Percentiles rank a stretch among this genome's conserved stretches.
phyloP scores from a whole-genome alignment of 2,329 filamentous ascomycete genomes.

The Fusarium dimerum region DNA sequence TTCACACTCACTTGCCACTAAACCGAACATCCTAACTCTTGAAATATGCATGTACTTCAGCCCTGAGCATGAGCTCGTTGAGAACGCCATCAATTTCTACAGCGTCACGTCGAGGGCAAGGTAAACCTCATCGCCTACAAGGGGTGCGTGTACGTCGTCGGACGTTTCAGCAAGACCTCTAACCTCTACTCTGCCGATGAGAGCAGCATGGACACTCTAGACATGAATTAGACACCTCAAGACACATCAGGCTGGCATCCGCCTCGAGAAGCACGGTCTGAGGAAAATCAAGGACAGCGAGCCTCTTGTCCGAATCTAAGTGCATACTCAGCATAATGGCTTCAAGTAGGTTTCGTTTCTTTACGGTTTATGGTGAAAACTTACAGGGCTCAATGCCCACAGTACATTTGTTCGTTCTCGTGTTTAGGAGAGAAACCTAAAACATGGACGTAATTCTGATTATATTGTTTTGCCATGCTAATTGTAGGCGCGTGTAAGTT shows the following conservation, averaged over 20 bases:
- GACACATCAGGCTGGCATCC: slow-evolving; percentile 56
- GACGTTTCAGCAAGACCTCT: slow-evolving; percentile 44
- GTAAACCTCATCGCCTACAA: slow-evolving; percentile 37
- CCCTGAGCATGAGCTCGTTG: slow-evolving; percentile 53
- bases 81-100: slow-evolving; percentile 62
- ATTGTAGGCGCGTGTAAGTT: too few relatives aligned
- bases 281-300: slow-evolving; percentile 37
- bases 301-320: too few relatives aligned
- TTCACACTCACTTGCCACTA: slow-evolving; percentile 4
- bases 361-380: too few relatives aligned
- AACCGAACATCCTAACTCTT: slow-evolving; percentile 30
- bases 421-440: too few relatives aligned
- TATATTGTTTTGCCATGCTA: too few relatives aligned
- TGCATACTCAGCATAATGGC: too few relatives aligned
- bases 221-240: slow-evolving; percentile 65
- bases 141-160: slow-evolving; percentile 53
- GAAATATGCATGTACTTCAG: slow-evolving; percentile 52
- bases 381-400: too few relatives aligned
- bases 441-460: too few relatives aligned
- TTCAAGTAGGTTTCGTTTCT: too few relatives aligned
- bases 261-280: slow-evolving; percentile 48
- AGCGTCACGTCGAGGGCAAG: slow-evolving; percentile 49
- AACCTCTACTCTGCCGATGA: slow-evolving; percentile 55
- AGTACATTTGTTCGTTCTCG: too few relatives aligned
- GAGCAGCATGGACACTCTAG: slow-evolving; percentile 53